Evolutionary conservation across 2,329 filamentous ascomycete genomes (phyloP).

Genomic region (Scedosporium apiospermum): DNA sequence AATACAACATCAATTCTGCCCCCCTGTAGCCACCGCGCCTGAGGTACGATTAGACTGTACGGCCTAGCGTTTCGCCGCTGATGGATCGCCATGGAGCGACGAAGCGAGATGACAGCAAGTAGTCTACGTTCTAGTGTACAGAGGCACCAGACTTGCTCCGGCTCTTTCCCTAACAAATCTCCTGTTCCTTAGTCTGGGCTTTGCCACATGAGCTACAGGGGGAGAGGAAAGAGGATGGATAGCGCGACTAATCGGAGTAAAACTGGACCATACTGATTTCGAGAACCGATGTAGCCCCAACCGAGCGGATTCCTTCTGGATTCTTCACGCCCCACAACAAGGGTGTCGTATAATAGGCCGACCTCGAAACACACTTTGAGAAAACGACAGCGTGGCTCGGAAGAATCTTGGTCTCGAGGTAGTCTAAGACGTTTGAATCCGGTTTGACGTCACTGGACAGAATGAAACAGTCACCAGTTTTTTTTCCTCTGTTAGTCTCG

Average conservation of each 20-base stretch:
- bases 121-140: neutral
- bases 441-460: neutral
- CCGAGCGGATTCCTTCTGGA: neutral
- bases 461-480: neutral
- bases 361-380: neutral
- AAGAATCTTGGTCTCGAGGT: neutral
- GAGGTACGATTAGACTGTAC: neutral
- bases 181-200: neutral
- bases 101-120: neutral
- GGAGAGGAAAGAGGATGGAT: neutral
- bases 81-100: neutral
- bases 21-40: neutral
- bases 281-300: neutral
- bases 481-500: neutral
- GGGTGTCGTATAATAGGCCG: neutral
- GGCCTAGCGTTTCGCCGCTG: neutral
- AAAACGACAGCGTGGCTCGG: neutral
- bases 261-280: neutral
- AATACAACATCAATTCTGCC: neutral
- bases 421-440: neutral
- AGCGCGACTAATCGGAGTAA: neutral
- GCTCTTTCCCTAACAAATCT: neutral
- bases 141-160: neutral
- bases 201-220: neutral
- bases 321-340: neutral